These are phyloP conservation scores for Millerozyma acaciae DNA, from an alignment of 805 yeast genomes.

Conservation along the genomic window DNA sequence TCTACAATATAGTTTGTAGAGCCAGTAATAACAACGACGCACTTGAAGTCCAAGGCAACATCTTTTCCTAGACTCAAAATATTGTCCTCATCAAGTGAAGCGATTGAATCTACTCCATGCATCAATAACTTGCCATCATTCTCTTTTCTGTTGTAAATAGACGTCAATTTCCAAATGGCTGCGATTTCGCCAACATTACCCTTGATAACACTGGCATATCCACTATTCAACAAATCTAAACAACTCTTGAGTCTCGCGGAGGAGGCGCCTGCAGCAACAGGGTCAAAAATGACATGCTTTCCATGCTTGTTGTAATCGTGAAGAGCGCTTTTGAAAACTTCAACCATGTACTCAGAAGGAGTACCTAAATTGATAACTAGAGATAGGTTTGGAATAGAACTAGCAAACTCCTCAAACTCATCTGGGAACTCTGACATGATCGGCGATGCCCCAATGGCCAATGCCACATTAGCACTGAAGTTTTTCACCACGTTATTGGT, in stretches of 20 bases:
- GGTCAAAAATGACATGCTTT: constrained; percentile 75
- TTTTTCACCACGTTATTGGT: constrained; percentile 88
- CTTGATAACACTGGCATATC: constrained; percentile 65
- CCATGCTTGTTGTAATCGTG: constrained; percentile 52
- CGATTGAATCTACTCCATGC: constrained; percentile 70
- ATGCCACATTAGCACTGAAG: constrained; percentile 79
- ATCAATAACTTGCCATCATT: constrained; percentile 31
- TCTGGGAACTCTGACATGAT: constrained; percentile 73
- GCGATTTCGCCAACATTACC: constrained; percentile 85
- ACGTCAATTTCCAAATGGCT: constrained; percentile 45
- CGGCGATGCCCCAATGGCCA: constrained; percentile 84
- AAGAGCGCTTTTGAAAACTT: constrained; percentile 49
- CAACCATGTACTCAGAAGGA: constrained; percentile 42
- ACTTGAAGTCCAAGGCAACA: constrained; percentile 48
- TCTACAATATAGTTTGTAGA: constrained; percentile 24
- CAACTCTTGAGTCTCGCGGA: constrained; percentile 49
- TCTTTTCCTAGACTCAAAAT: constrained; percentile 40
- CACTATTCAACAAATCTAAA: constrained; percentile 47
- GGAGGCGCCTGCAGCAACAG: constrained; percentile 92
- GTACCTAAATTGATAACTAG: constrained; percentile 78
- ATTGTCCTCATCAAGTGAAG: constrained; percentile 16
- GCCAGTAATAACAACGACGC: constrained; percentile 75
- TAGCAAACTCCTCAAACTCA: constrained; percentile 67
- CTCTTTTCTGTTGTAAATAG: constrained; percentile 16
- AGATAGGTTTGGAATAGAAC: constrained; percentile 45